Conservation (phyloP, 2,329 filamentous ascomycete species). For the Paecilomyces variotii region DNA sequence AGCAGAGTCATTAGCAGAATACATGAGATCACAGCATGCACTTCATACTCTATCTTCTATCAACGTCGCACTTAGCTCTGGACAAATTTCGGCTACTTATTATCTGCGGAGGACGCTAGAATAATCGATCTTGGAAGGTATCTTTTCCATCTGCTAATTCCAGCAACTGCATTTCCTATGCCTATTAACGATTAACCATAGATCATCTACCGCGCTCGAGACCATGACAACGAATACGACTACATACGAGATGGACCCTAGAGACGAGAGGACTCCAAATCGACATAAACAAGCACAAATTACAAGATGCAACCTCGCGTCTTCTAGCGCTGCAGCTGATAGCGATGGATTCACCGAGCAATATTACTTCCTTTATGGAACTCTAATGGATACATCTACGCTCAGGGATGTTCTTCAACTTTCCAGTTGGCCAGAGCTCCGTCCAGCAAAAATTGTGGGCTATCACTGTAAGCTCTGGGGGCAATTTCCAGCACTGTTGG, state of each 20-base stretch:
- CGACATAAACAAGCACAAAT: not conserved
- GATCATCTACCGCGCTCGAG: not conserved
- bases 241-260: not conserved
- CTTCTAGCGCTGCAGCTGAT: not conserved
- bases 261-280: not conserved
- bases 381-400: slow-evolving; percentile 14
- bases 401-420: slow-evolving; percentile 4
- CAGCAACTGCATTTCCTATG: not conserved
- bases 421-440: not conserved
- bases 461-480: slow-evolving; percentile 6
- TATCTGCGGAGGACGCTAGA: too few species aligned
- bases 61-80: too few species aligned
- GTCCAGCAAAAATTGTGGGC: slow-evolving; percentile 2
- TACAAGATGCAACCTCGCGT: not conserved
- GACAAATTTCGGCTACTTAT: too few species aligned
- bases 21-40: too few species aligned
- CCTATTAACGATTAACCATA: not conserved
- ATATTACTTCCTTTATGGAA: slow-evolving; percentile 23
- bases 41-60: too few species aligned
- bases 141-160: not conserved
- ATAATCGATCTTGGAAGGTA: not conserved
- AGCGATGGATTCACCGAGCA: slow-evolving; percentile 1
- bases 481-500: slow-evolving; percentile 5
- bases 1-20: too few species aligned
- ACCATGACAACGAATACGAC: not conserved